Evolutionary conservation across 345 rosid genomes (phyloP).

Genomic region (Gossypium australe): DNA sequence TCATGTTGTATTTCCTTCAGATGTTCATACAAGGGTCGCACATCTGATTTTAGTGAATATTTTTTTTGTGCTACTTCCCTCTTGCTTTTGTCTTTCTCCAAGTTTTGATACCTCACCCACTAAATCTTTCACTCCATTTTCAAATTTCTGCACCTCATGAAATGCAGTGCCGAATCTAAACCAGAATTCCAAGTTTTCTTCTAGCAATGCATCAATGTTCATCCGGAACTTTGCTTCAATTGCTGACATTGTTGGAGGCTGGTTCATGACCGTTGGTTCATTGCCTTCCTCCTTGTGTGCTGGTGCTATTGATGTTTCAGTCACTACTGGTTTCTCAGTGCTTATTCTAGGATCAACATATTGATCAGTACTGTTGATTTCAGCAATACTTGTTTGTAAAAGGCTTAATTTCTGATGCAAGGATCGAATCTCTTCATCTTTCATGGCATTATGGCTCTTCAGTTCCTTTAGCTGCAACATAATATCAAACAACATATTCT

Average conservation of each 20-base stretch:
- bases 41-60: slow-evolving; percentile 49
- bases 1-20: slow-evolving; percentile 60
- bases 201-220: slow-evolving; percentile 59
- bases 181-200: slow-evolving; percentile 81
- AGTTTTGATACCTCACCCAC: slow-evolving; percentile 49
- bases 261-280: slow-evolving; percentile 30
- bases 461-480: slow-evolving; percentile 38
- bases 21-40: slow-evolving; percentile 68
- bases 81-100: slow-evolving; percentile 51
- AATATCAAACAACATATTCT: slow-evolving; percentile 26
- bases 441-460: slow-evolving; percentile 48
- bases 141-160: slow-evolving; percentile 74
- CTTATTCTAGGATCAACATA: not conserved
- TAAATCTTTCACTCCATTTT: slow-evolving; percentile 57
- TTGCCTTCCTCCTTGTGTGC: slow-evolving; percentile 29
- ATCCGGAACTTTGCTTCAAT: slow-evolving; percentile 51
- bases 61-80: slow-evolving; percentile 42
- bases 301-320: slow-evolving; percentile 17
- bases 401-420: slow-evolving; percentile 58
- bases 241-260: slow-evolving; percentile 27
- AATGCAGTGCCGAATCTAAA: slow-evolving; percentile 70
- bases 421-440: slow-evolving; percentile 66
- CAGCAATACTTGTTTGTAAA: slow-evolving; percentile 46
- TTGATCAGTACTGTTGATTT: slow-evolving; percentile 25
- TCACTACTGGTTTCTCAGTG: slow-evolving; percentile 24